Base-by-base conservation (phyloP, 2,329 filamentous ascomycete species). In the Colletotrichum cuscutae region DNA sequence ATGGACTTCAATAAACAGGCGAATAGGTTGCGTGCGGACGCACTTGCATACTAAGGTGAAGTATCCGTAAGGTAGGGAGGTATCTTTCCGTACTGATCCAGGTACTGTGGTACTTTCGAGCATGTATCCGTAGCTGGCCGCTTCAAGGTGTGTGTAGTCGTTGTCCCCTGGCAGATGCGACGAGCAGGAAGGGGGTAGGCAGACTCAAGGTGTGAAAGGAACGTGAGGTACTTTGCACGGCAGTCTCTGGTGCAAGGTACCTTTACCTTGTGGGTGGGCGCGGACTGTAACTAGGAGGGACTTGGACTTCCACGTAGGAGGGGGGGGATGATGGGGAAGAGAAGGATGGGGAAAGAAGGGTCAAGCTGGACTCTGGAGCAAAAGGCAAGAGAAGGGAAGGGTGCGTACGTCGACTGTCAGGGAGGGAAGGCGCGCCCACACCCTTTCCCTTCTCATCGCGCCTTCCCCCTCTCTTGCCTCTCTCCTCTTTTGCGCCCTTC, bases 391-490 rank as follows among this genome's bases (percentile, higher is more conserved):
- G 60, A 26, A 30, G 56, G 56, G 53, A 60, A 59, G 49, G 58
- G 56, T 35, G 32, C 64, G 30, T 56, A 59, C 61, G 32, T 62
- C 61, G 63, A 62, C 62, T 42, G 26, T 65, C 70, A 72, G 70
- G 71, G 66, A 72, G 70, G 70, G 66, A 65, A 73, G 66, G 59
- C 46, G 71, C 61, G 61, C 71, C 71, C 71, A 73, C 71, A 49
- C 57, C 62, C 57, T 62, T 62, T 35, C 64, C 57, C 49, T 30
- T 65, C 62, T 57, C 32, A 22, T 42, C 32, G 46, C 61, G 4
- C 22, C 68, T 73, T 66, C 67, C 71, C 42, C 68, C 63, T 71
- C 67, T 71, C 67, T 65, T 65, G 52, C 54, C 54, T 71, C 19
- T 62, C 67, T 72, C 49, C 52, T 71, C 24, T 59, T 68, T 54